Evolutionary conservation across 306 rosid genomes (phyloP), one percentile per base, ranked within the genome.

Genomic region (Spatholobus suberectus): DNA sequence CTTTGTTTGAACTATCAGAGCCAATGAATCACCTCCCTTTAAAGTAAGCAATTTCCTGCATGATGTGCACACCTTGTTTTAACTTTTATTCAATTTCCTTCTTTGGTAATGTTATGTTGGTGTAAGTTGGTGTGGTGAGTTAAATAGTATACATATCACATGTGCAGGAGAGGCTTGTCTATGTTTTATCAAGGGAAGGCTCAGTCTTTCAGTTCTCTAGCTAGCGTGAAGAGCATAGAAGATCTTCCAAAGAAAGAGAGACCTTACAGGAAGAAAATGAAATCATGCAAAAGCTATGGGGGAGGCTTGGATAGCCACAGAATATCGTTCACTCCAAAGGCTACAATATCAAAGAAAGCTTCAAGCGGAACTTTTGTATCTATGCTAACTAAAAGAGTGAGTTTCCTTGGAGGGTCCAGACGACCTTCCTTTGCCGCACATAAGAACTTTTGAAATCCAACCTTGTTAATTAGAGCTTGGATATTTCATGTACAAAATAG

Each of bases 121-220:
- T 52, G 5, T 51, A 34, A 43, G 3, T 67, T 18, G 49, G 51
- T 38, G 49, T 18, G 49, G 51, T 38, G 49, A 18, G 73, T 67
- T 26, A 20, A 57, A 29, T 47, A 18, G 44, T 69, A 5, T 70
- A 7, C 23, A 10, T 14, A 5, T 59, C 4, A 21, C 11, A 32
- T 79, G 18, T 88, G 89, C 87, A 96, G 99, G 91, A 96, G 92
- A 86, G 99, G 99, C 1, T 46, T 96, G 35, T 96, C 99, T 0
- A 90, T 75, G 81, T 89, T 66, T 49, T 96, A 93, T 82, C 61
- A 96, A 86, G 97, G 99, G 46, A 92, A 92, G 81, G 81, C 97
- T 0, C 88, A 91, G 41, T 96, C 99, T 24, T 93, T 87, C 85
- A 84, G 88, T 51, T 91, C 89, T 29, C 78, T 92, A 71, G 90